Evolutionary conservation across 192 early-diverging fungal genomes (phyloP), one percentile per base, ranked within the genome.

Genomic region (Backusella tarrabulga): DNA sequence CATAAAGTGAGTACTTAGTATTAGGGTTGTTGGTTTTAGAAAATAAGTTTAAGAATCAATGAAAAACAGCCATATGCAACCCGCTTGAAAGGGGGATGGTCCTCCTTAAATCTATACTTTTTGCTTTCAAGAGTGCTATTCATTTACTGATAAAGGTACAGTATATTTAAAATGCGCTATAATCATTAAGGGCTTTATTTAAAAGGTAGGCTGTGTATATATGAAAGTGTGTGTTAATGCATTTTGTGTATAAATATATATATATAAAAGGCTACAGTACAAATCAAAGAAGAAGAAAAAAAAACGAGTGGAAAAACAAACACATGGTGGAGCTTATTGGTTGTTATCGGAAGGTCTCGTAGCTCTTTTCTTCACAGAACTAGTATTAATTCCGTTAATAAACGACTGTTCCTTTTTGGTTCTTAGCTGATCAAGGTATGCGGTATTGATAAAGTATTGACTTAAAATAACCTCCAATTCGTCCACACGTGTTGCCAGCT

Each of bases 381-480:
- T n/a, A 29, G 26, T 11, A 63, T 26, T 63, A 23, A 63, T 26
- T 63, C 56, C 56, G 23, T 63, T 12, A 63, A 29, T 26, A 26
- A 63, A 63, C 12, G 56, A 63, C 23, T 29, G 56, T 29, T 70
- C 38, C 35, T 36, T 40, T 41, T 35, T 35, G 15, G 38, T 38
- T 36, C 78, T 67, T 67, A 79, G 26, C 4, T 74, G 78, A 67
- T 80, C 79, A 42, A 80, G 41, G 26, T 80, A 76, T 1, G 67
- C 66, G 0, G 75, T 76, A 69, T 80, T 76, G 12, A 80, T 73
- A 69, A 80, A 80, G 66, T 80, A 80, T 8, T 80, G 69, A 4
- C 71, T 41, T 21, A 80, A n/a, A 34, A 80, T 76, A 8, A 67
- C 36, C 46, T 80, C 79, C 23, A 80, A 41, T 54, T 80, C 79